Conservation (phyloP, 768 basidiomycete species). For the Mycena pura region DNA sequence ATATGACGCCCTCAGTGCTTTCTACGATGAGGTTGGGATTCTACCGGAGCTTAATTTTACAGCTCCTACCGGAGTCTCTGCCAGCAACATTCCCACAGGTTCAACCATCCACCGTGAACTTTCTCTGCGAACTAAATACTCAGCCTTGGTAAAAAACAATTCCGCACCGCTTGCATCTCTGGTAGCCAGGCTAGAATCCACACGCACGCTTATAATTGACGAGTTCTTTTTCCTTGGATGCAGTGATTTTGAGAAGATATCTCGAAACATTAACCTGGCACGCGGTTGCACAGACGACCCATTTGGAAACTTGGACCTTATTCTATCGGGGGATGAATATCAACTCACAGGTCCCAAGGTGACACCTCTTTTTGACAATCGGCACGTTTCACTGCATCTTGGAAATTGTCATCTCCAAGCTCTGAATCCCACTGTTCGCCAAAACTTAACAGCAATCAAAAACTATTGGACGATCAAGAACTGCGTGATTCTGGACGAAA, state of each 20-base stretch:
- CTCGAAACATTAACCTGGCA: conserved; percentile 15
- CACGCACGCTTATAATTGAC: conserved; percentile 16
- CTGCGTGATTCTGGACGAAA: conserved; percentile 22
- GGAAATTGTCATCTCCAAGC: conserved; percentile 4
- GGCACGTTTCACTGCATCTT: not conserved
- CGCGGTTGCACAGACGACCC: conserved; percentile 7
- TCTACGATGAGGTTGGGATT: not conserved
- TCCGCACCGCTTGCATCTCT: conserved; percentile 6
- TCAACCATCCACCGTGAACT: conserved; percentile 19
- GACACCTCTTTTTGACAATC: conserved; percentile 2
- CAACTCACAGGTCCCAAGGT: conserved; percentile 15
- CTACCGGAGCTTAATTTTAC: conserved; percentile 14
- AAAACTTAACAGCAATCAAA: conserved; percentile 15
- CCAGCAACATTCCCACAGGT: conserved; percentile 26
- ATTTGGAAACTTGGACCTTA: conserved; percentile 17
- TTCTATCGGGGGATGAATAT: conserved; percentile 23
- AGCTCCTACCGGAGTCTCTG: conserved; percentile 30
- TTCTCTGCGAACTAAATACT: not conserved
- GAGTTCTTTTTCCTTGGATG: conserved; percentile 23
- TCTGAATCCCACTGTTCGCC: not conserved
- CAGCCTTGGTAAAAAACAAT: not conserved
- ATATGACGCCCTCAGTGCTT: conserved; percentile 22
- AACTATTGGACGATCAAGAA: conserved; percentile 14
- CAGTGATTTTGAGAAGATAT: conserved; percentile 13
- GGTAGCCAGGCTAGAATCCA: not conserved